Conservation (phyloP, 2,329 filamentous ascomycete genomes). For the Ophiosphaerella narmari region DNA sequence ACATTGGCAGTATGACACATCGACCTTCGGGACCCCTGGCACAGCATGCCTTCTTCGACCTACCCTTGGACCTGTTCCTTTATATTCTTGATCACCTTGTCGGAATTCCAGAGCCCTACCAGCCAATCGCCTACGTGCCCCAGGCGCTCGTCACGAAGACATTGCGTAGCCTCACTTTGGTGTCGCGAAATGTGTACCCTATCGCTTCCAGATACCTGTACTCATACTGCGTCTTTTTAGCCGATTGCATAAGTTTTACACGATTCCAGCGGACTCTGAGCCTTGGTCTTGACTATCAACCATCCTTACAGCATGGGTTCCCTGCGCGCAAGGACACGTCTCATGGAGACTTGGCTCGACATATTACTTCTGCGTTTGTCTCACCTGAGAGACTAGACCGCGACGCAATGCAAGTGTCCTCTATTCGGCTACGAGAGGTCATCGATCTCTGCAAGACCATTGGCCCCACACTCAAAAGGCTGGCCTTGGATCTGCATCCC, state of each 20-base stretch:
- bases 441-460: no score
- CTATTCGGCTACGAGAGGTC: no score
- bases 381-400: no score
- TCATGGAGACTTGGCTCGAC: no score
- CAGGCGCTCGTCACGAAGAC: constrained; percentile 26
- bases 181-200: constrained; percentile 24
- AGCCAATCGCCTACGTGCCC: constrained; percentile 25
- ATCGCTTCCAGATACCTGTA: constrained; percentile 34
- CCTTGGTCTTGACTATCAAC: constrained; percentile 21
- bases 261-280: constrained; percentile 31
- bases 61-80: constrained; percentile 34
- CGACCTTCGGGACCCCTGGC: no score
- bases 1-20: no score
- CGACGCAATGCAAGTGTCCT: no score
- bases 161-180: constrained; percentile 29
- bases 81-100: constrained; percentile 36
- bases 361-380: no score
- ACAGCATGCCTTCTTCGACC: constrained; percentile 25
- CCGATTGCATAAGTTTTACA: constrained; percentile 20
- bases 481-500: no score
- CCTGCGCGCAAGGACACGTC: no score
- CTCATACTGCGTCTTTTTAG: constrained; percentile 29
- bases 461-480: no score
- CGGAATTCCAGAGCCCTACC: constrained; percentile 12
- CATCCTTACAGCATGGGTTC: background rate